Conservation (phyloP, 2,329 filamentous ascomycete species). For the Aspergillus pseudoviridinutans region DNA sequence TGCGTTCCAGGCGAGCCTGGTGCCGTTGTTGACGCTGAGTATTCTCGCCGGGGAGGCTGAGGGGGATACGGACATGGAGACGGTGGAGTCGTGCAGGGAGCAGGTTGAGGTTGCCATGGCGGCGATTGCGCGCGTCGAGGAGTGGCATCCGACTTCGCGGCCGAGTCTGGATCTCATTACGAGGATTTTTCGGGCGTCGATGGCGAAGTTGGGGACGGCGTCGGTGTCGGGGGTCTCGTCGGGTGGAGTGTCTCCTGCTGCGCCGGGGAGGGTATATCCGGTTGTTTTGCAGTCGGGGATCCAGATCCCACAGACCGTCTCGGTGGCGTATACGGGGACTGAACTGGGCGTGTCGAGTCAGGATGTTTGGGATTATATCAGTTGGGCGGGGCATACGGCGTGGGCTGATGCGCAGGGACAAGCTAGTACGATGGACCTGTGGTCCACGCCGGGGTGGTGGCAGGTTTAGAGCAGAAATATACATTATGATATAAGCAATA, state of each 20-base stretch:
- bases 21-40: slow-evolving; percentile 50
- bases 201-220: background rate
- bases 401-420: background rate
- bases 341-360: background rate
- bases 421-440: background rate
- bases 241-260: background rate
- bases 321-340: background rate
- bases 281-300: background rate
- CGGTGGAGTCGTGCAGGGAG: background rate
- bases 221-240: too few relatives aligned
- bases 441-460: background rate
- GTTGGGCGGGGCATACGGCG: background rate
- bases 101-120: background rate
- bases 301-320: background rate
- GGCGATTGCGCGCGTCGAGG: background rate
- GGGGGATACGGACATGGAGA: background rate
- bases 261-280: background rate
- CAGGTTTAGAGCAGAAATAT: background rate
- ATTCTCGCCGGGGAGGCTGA: background rate
- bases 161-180: background rate
- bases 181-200: background rate
- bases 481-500: background rate
- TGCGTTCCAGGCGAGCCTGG: slow-evolving; percentile 73
- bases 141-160: background rate
- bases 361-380: background rate